Percentiles rank a stretch among this genome's conserved stretches.
These are phyloP conservation scores for Galeopsis tetrahit DNA, from an alignment of 257 asterid species.

Conservation along the genomic window DNA sequence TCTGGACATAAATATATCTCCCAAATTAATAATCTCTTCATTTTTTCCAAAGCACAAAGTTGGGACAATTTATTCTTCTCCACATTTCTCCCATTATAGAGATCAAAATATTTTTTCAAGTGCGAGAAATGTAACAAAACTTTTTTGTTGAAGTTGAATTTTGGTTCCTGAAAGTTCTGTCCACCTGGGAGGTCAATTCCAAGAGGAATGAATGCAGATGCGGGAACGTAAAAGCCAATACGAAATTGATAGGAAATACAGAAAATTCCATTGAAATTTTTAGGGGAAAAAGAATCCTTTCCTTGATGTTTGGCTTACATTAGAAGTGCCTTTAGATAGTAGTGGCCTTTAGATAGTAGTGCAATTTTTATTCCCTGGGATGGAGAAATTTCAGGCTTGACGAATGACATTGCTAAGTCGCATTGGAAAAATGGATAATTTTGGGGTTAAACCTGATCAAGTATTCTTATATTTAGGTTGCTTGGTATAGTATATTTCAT, in stretches of 20 bases:
- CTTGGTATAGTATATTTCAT: background rate
- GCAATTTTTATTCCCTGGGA: background rate
- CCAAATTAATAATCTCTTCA: background rate
- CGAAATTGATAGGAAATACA: background rate
- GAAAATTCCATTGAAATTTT: background rate
- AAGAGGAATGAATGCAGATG: background rate
- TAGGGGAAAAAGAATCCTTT: background rate
- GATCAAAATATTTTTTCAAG: background rate
- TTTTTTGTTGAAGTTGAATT: background rate
- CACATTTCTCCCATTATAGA: background rate
- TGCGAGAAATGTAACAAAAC: background rate
- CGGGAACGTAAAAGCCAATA: background rate
- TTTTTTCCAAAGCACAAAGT: background rate
- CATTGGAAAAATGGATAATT: background rate
- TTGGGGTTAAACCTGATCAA: conserved; percentile 1
- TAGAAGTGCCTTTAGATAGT: background rate
- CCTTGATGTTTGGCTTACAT: background rate
- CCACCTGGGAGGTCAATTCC: background rate
- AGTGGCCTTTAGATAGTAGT: no score
- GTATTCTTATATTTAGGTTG: background rate
- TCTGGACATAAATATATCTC: background rate
- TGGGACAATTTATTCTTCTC: background rate
- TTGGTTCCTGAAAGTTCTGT: background rate
- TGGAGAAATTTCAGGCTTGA: background rate
- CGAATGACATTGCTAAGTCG: background rate